Evolutionary conservation across 768 basidiomycete species (phyloP), one percentile per base, ranked within the genome.

Genomic region (Mycena crocata): DNA sequence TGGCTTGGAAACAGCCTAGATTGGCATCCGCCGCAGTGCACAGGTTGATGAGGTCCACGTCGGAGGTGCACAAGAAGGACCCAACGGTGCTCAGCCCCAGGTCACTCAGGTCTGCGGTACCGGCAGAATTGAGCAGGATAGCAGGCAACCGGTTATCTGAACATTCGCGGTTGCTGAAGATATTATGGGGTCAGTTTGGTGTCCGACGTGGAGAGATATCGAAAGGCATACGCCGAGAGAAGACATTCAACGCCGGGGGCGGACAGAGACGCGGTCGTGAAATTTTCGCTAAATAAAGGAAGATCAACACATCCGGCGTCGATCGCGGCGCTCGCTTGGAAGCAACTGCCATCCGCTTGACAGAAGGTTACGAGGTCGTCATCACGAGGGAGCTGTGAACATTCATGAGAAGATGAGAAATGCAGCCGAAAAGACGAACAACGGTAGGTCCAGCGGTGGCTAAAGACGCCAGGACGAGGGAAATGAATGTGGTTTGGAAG

Each of bases 161-260:
- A 23, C 66, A 67, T 1, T 56, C 61, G n/a, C 60, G 54, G 10
- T 57, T 55, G 5, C 66, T 67, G 52, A 9, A 49, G 14, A 23
- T 6, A n/a, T n/a, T n/a, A n/a, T n/a, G n/a, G 45, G 45, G 35
- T 46, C 4, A 40, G 54, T 17, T 56, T 24, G 13, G 12, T 7
- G 34, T 40, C 19, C 3, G 40, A 39, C n/a, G n/a, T n/a, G n/a
- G n/a, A 9, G 32, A 28, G 30, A 2, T 34, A 61, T n/a, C 32
- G 13, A 40, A 1, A 42, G 45, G 50, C 35, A 32, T 28, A 67
- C 66, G 60, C 54, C 23, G 66, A 67, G 37, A 67, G 66, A 21
- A 62, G 50, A 50, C 66, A 67, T 45, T 67, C 66, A 23, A 62
- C 24, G 15, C 66, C 66, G 5, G 66, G 54, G 49, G 66, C 66